Evolutionary conservation across 2,329 filamentous ascomycete genomes (phyloP).

Genomic region (Paracorniculantispora psalliotae): DNA sequence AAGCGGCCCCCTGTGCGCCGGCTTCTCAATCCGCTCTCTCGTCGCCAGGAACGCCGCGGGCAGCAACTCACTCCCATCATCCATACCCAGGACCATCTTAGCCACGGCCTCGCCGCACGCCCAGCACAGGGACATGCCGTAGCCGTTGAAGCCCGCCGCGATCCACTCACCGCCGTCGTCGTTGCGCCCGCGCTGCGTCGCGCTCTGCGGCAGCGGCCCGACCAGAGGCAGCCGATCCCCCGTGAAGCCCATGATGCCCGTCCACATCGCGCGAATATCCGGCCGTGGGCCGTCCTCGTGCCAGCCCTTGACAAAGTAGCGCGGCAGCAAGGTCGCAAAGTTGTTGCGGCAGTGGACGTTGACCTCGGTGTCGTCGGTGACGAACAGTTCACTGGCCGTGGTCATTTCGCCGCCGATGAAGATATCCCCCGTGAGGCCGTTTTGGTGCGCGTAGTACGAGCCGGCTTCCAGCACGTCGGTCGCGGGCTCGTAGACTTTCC

Average conservation of each 20-base stretch:
- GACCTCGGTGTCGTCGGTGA: slow-evolving; percentile 34
- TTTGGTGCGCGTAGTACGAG: slow-evolving; percentile 6
- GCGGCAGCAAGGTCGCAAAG: slow-evolving; percentile 32
- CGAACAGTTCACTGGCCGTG: slow-evolving; percentile 30
- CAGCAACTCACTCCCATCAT: slow-evolving; percentile 11
- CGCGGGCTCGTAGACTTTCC: slow-evolving; percentile 39
- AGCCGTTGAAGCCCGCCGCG: slow-evolving; percentile 38
- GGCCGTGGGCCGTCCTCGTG: slow-evolving; percentile 13
- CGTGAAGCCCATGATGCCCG: slow-evolving; percentile 40
- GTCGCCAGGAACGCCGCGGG: slow-evolving; percentile 6
- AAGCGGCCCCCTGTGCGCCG: background rate
- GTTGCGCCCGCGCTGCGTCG: slow-evolving; percentile 20
- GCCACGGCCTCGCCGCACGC: slow-evolving; percentile 34
- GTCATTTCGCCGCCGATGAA: slow-evolving; percentile 46
- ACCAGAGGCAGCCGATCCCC: slow-evolving; percentile 44
- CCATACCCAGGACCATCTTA: slow-evolving; percentile 13
- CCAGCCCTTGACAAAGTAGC: slow-evolving; percentile 30
- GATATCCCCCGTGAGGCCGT: slow-evolving; percentile 30
- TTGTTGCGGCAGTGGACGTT: slow-evolving; percentile 28
- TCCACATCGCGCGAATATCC: slow-evolving; percentile 37
- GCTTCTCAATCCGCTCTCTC: slow-evolving; percentile 5
- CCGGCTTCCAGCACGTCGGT: slow-evolving; percentile 32
- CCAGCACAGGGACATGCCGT: slow-evolving; percentile 45
- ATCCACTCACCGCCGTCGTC: slow-evolving; percentile 40
- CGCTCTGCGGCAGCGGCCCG: slow-evolving; percentile 32